Percentiles rank a stretch among this genome's conserved stretches.
phyloP scores from a whole-genome alignment of 106 monocot genomes.

The Hemerocallis citrina region DNA sequence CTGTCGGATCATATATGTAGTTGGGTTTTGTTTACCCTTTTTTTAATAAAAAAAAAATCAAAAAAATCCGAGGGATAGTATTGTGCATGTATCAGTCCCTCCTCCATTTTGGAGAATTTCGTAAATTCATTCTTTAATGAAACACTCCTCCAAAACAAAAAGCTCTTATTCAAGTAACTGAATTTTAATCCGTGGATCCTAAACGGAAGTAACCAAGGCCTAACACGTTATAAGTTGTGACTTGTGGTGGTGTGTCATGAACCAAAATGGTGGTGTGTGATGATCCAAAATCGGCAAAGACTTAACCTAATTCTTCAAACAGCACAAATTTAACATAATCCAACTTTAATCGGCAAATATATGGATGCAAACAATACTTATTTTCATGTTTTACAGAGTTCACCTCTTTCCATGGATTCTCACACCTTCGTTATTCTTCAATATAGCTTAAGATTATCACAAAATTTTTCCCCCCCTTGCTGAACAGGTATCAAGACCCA shows the following conservation, averaged over 20 bases:
- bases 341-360: neutral
- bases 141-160: too few relatives aligned
- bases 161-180: too few relatives aligned
- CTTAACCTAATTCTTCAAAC: too few relatives aligned
- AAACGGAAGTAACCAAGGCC: neutral
- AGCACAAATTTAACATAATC: neutral
- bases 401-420: neutral
- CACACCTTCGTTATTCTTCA: neutral
- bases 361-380: neutral
- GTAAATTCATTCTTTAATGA: too few relatives aligned
- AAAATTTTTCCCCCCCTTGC: neutral
- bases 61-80: too few relatives aligned
- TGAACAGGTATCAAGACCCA: conserved; percentile 68
- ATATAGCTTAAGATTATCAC: neutral
- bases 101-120: too few relatives aligned
- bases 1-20: too few relatives aligned
- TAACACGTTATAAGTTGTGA: too few relatives aligned
- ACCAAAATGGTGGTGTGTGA: neutral
- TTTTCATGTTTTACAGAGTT: neutral
- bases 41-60: too few relatives aligned
- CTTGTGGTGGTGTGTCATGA: neutral
- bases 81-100: too few relatives aligned
- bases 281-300: neutral
- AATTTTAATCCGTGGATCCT: neutral
- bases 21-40: too few relatives aligned